phyloP scores from a whole-genome alignment of 768 basidiomycete species.

The Termitomyces sp. region DNA sequence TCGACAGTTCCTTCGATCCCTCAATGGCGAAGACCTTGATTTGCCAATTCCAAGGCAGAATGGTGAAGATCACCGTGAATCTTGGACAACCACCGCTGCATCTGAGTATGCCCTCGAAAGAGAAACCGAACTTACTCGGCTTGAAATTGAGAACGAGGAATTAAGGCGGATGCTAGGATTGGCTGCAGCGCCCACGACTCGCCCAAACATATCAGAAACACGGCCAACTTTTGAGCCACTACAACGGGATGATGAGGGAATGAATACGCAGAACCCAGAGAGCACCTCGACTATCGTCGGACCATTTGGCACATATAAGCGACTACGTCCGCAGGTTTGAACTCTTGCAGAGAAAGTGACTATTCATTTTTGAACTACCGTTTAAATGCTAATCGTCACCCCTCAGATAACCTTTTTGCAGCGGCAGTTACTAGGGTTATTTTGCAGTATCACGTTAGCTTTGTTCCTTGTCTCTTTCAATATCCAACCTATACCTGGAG shows the following conservation, averaged over 20 bases:
- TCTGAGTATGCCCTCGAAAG: constrained; percentile 84
- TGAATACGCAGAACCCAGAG: constrained; percentile 20
- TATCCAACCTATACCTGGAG: background rate
- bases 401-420: background rate
- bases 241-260: constrained; percentile 20
- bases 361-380: background rate
- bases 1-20: constrained; percentile 64
- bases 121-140: constrained; percentile 84
- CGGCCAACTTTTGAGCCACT: constrained; percentile 20
- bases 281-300: constrained; percentile 26
- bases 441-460: background rate
- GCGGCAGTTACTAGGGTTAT: background rate
- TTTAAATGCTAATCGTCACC: background rate
- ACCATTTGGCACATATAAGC: constrained; percentile 43
- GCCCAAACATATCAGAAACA: constrained; percentile 20
- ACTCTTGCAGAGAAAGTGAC: constrained; percentile 3
- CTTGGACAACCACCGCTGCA: constrained; percentile 33
- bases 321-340: constrained; percentile 24
- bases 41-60: constrained; percentile 19
- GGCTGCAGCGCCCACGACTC: constrained; percentile 25
- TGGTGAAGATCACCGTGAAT: constrained; percentile 37
- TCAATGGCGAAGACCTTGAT: constrained; percentile 61
- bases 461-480: background rate
- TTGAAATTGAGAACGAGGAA: constrained; percentile 86
- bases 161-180: constrained; percentile 70